Evolutionary conservation across 176 grass and related monocot species (phyloP), one percentile per base, ranked within the genome.

Genomic region (Oryza meyeriana): DNA sequence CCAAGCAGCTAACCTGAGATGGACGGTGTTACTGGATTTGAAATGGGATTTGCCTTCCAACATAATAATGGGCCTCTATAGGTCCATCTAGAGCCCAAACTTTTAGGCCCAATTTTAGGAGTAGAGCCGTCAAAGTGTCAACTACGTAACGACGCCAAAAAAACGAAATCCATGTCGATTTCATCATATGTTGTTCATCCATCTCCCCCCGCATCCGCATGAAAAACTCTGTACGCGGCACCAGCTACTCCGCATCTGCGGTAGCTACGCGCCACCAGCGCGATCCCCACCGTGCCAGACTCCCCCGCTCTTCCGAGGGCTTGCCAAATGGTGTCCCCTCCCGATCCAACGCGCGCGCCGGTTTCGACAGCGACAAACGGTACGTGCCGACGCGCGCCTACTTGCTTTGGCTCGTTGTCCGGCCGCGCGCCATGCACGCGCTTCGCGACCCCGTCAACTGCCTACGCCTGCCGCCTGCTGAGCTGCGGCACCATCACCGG

Each of bases 401-500:
- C 48, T 20, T 20, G 14, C 18, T 50, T 50, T 50, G 16, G 17
- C 48, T 52, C n/a, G 11, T 52, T 6, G 14, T 52, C 48, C 48
- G 48, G 48, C 48, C 17, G 48, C 48, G 22, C 48, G 74, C 20
- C 74, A 75, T 61, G 74, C n/a, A 20, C 64, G 44, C 30, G 14
- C 64, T 80, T 69, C 25, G 12, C 64, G 44, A 80, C 64, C 64
- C 4, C 52, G 64, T 25, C 67, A 80, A 69, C 78, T 4, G 78
- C 63, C 29, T 18, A 5, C 35, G 35, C 35, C 35, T 36, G 35
- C 78, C 14, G 78, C 63, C 41, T 52, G 48, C 48, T 20, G 48
- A 52, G 48, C 48, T 8, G 40, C 40, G 2, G 35, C 69, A 18
- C 1, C 68, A 16, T 42, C 17, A 52, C 17, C 16, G 6, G 20